A percentile compares a stretch with the other conserved stretches of the same genome.
These are phyloP conservation scores for Carex myosuroides DNA, from an alignment of 176 grass and related monocot genomes.

Conservation along the genomic window DNA sequence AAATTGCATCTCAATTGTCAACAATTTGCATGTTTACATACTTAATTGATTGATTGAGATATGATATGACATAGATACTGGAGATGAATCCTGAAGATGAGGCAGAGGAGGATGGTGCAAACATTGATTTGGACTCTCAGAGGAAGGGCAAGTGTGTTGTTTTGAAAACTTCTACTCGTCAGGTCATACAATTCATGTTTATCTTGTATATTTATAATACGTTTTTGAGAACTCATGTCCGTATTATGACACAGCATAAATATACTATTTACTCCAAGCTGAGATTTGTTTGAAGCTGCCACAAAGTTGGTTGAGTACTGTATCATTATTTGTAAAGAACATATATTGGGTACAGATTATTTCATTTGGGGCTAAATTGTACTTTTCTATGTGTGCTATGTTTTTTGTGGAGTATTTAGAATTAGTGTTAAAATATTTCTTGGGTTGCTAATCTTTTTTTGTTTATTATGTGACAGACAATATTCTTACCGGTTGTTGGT, in stretches of 20 bases:
- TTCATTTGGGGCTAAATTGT: background rate
- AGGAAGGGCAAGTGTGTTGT: slow-evolving; percentile 94
- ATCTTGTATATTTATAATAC: background rate
- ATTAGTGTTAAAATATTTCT: background rate
- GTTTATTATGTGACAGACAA: slow-evolving; percentile 44
- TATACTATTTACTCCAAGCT: background rate
- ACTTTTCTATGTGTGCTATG: background rate
- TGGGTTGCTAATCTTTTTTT: background rate
- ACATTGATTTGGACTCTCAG: slow-evolving; percentile 83
- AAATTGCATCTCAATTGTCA: background rate
- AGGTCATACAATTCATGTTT: slow-evolving; percentile 27
- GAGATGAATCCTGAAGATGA: slow-evolving; percentile 96
- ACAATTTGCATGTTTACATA: background rate
- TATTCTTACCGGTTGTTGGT: slow-evolving; percentile 78
- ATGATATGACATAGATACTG: slow-evolving; percentile 45
- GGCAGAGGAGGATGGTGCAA: slow-evolving; percentile 82
- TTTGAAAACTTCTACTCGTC: slow-evolving; percentile 73
- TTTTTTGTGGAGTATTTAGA: background rate
- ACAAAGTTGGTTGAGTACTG: background rate
- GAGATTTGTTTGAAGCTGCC: background rate
- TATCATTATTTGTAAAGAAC: background rate
- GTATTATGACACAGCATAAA: background rate
- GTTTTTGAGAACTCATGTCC: background rate
- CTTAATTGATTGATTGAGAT: background rate
- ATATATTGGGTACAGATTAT: background rate